Evolutionary conservation across 306 rosid species (phyloP).

Genomic region (Cicer judaicum): DNA sequence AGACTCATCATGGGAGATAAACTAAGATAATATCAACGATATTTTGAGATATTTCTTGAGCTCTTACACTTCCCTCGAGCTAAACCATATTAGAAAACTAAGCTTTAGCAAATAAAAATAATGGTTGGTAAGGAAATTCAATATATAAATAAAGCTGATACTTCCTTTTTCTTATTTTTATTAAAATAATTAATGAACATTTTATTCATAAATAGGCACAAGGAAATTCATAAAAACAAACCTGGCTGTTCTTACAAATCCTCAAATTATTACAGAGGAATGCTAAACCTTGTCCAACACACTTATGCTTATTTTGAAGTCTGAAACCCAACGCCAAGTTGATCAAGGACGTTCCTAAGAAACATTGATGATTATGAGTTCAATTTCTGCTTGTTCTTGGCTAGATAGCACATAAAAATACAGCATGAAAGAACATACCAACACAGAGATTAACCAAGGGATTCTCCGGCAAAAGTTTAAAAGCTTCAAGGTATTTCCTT

Average conservation of each 20-base stretch:
- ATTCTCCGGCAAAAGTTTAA: constrained; percentile 71
- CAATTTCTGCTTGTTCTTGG: constrained; percentile 29
- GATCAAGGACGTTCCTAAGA: constrained; percentile 78
- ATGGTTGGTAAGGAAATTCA: neutral
- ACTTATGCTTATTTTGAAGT: constrained; percentile 90
- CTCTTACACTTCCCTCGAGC: no score
- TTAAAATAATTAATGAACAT: constrained; percentile 14
- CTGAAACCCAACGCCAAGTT: constrained; percentile 84
- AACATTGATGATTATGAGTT: constrained; percentile 13
- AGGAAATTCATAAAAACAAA: constrained; percentile 45
- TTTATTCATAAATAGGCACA: constrained; percentile 25
- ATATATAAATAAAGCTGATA: neutral
- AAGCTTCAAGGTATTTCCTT: constrained; percentile 89
- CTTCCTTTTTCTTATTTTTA: constrained; percentile 12
- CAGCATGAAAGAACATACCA: constrained; percentile 54
- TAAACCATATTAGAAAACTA: no score
- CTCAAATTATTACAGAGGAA: constrained; percentile 78
- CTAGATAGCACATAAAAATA: constrained; percentile 17
- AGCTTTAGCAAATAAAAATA: no score
- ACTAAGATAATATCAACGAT: no score
- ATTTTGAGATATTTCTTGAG: no score
- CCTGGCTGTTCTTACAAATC: constrained; percentile 80
- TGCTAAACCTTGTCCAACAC: constrained; percentile 84
- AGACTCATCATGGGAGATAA: no score
- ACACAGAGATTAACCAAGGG: constrained; percentile 87